Base-by-base conservation (phyloP, 164 flowering plant genomes). In the Sedum album region DNA sequence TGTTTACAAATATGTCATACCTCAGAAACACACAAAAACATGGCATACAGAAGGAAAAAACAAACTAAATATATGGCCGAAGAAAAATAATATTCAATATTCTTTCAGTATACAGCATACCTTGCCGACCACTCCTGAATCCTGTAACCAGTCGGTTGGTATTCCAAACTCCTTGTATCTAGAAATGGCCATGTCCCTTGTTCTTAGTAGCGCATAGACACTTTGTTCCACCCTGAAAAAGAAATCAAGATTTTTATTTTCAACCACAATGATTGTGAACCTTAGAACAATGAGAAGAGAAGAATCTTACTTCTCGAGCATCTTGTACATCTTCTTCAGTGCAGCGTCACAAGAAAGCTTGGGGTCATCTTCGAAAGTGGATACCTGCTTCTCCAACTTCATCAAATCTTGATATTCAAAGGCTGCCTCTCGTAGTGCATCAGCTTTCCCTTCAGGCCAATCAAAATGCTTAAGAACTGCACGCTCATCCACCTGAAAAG, bases 361-460 rank as follows among this genome's bases (percentile, higher is more conserved):
- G 28, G 90, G 93, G 75, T 95, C 98, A 75, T 95, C 99, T 60
- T 66, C 81, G 73, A 87, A 92, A 66, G 91, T 69, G 25, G 94
- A 68, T 21, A 89, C 86, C 74, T 65, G 83, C 74, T 81, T 87
- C 82, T 92, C 97, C 72, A 95, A 72, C 73, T 90, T 95, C 82
- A 79, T 68, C 41, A 92, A 77, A 72, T 90, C 99, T 72, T 90
- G 96, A 72, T 88, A 95, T 73, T 92, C 97, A 75, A 92, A 95
- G 20, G 99, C 84, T 55, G 99, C 97, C 75, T 95, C 99, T 75
- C 99, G 86, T 44, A 92, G 70, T 67, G 96, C 98, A 80, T 95
- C 99, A 39, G 98, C 97, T 80, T 92, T 95, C 17, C 93, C 88
- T 81, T 95, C 97, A 63, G 99, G 97, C 99, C 99, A 95, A 74